A percentile compares a stretch with the other conserved stretches of the same genome.
Evolutionary conservation across 148 eudicot genomes (phyloP).

Genomic region (Salicornia ramosissima): DNA sequence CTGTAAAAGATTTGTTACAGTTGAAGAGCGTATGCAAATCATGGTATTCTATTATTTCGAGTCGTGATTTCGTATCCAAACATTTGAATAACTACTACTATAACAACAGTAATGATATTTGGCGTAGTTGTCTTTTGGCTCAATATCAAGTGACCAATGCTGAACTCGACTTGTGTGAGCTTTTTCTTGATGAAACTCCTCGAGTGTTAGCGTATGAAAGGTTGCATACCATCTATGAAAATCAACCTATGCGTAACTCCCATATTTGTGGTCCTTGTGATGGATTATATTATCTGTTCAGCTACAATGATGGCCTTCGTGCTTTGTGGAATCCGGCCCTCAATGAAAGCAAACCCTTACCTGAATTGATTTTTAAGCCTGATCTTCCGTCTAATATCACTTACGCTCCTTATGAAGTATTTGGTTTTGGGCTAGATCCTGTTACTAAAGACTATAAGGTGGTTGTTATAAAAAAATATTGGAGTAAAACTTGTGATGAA

Average conservation of each 20-base stretch:
- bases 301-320: neutral
- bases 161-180: neutral
- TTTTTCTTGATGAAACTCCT: slow-evolving; percentile 1
- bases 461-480: neutral
- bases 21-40: slow-evolving; percentile 4
- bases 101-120: neutral
- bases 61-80: neutral
- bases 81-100: slow-evolving; percentile 13
- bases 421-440: slow-evolving; percentile 11
- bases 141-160: neutral
- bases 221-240: neutral
- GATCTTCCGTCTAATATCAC: neutral
- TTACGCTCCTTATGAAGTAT: neutral
- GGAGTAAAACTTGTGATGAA: no score
- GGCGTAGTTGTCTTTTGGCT: neutral
- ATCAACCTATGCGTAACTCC: neutral
- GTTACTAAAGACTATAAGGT: slow-evolving; percentile 8
- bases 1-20: neutral
- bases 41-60: neutral
- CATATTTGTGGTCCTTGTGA: slow-evolving; percentile 13
- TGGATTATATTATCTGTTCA: slow-evolving; percentile 3
- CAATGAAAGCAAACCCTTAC: slow-evolving; percentile 2
- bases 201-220: neutral
- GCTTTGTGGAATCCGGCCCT: slow-evolving; percentile 9
- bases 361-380: neutral